phyloP scores from a whole-genome alignment of 495 filamentous ascomycete species.

The Stereocaulon alpinum region DNA sequence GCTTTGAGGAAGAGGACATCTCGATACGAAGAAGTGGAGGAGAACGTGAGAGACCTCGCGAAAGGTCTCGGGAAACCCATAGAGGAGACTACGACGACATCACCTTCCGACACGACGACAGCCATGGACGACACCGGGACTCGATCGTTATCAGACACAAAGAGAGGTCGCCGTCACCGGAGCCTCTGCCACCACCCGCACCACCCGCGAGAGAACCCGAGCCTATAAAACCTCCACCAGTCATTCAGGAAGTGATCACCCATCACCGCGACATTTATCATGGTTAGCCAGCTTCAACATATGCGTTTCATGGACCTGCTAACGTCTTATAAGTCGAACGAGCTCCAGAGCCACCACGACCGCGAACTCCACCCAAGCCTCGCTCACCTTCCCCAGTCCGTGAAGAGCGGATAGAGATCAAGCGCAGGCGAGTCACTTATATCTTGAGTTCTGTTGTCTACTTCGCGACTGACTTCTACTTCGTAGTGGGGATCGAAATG shows the following conservation, averaged over 20 bases:
- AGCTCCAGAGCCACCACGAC: constrained; percentile 15
- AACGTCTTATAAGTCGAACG: constrained; percentile 14
- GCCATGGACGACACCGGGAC: constrained; percentile 21
- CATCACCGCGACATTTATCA: constrained; percentile 85
- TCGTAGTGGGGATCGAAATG: constrained; percentile 20
- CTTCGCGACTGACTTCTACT: background rate
- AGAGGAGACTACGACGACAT: constrained; percentile 27
- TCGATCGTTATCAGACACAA: constrained; percentile 26
- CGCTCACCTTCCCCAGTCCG: constrained; percentile 24
- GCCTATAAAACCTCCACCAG: constrained; percentile 55
- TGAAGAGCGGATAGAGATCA: constrained; percentile 44
- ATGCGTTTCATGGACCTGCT: background rate
- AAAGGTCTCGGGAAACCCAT: constrained; percentile 13
- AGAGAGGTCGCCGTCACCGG: constrained; percentile 29
- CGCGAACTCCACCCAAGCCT: constrained; percentile 13
- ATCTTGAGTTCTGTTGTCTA: background rate
- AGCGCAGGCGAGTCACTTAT: constrained; percentile 28
- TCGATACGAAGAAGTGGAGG: constrained; percentile 18
- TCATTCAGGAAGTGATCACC: constrained; percentile 73
- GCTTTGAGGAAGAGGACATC: constrained; percentile 25
- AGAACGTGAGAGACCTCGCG: constrained; percentile 16
- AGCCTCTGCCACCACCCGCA: constrained; percentile 28
- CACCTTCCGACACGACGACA: constrained; percentile 22
- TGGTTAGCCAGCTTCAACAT: constrained; percentile 42
- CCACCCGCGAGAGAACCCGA: constrained; percentile 27